phyloP scores from a whole-genome alignment of 805 yeast species.

The Nakazawaea pomicola region DNA sequence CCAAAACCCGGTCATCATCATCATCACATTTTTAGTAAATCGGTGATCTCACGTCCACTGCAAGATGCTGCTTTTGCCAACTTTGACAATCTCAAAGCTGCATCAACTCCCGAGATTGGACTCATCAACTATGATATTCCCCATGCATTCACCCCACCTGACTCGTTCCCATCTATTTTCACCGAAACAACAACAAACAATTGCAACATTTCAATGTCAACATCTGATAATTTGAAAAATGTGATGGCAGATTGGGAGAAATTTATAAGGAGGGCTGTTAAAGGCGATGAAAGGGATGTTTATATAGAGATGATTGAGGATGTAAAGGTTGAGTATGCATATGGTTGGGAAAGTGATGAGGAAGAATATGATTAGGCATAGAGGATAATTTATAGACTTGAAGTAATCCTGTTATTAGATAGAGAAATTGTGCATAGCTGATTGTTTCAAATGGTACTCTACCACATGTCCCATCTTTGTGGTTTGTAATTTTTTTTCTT shows the following conservation, averaged over 20 bases:
- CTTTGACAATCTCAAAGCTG: too few species aligned
- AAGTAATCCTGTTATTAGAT: too few species aligned
- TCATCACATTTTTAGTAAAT: constrained; percentile 23
- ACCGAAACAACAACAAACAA: constrained; percentile 10
- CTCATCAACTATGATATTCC: constrained; percentile 14
- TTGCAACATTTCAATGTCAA: constrained; percentile 16
- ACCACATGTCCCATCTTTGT: too few species aligned
- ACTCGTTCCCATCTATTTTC: constrained; percentile 28
- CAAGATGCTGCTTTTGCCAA: too few species aligned
- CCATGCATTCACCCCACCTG: constrained; percentile 17
- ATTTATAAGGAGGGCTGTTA: constrained; percentile 21
- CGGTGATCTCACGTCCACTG: constrained; percentile 23
- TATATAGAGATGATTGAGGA: constrained; percentile 42
- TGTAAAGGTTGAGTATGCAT: constrained; percentile 41
- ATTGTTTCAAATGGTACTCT: too few species aligned
- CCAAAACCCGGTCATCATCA: neutral
- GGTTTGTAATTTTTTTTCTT: neutral
- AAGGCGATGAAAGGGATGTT: constrained; percentile 49
- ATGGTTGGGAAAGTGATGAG: constrained; percentile 47
- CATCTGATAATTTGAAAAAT: constrained; percentile 22
- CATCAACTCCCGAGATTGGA: constrained; percentile 16
- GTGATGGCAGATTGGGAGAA: too few species aligned
- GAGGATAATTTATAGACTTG: too few species aligned
- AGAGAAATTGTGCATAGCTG: too few species aligned
- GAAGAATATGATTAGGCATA: constrained; percentile 30